Evolutionary conservation across 2,329 filamentous ascomycete species (phyloP).

Genomic region (Orbilia javanica): DNA sequence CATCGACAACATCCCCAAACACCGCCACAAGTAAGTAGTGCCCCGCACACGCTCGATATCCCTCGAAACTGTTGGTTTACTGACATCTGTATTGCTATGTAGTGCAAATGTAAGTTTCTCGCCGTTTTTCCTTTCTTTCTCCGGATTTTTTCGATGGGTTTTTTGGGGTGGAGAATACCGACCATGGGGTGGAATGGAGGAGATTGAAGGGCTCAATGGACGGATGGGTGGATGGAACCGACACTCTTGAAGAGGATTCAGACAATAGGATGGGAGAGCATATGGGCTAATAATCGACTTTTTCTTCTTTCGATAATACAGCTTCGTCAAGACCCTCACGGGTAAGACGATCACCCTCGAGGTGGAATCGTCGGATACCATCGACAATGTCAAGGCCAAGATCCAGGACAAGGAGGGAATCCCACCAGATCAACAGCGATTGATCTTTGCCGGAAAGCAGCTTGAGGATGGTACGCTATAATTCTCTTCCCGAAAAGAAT

Average conservation of each 20-base stretch:
- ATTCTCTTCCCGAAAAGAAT: not conserved
- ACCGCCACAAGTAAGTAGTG: constrained; percentile 62
- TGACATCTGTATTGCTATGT: constrained; percentile 67
- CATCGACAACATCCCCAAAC: constrained; percentile 52
- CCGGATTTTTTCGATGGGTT: constrained; percentile 17
- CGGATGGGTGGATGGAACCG: constrained; percentile 60
- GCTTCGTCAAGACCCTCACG: constrained; percentile 99
- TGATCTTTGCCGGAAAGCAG: constrained; percentile 99
- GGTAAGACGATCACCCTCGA: constrained; percentile 99
- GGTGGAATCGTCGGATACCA: constrained; percentile 98
- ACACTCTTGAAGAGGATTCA: constrained; percentile 6
- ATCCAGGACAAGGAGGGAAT: constrained; percentile 99
- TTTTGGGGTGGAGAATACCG: not conserved
- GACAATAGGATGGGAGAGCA: constrained; percentile 58
- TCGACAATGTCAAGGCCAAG: constrained; percentile 99
- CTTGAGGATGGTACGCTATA: constrained; percentile 80
- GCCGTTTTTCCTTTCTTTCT: constrained; percentile 61
- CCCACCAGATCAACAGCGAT: constrained; percentile 95
- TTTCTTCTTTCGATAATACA: constrained; percentile 66
- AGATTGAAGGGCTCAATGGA: constrained; percentile 17
- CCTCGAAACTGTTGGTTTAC: constrained; percentile 63
- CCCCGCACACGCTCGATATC: constrained; percentile 6
- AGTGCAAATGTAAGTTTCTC: constrained; percentile 89
- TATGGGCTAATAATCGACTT: constrained; percentile 56
- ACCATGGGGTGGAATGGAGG: not conserved